A percentile compares a stretch with the other conserved stretches of the same genome.
phyloP scores from a whole-genome alignment of 1,284 basidiomycete genomes.

The Trametes versicolor region DNA sequence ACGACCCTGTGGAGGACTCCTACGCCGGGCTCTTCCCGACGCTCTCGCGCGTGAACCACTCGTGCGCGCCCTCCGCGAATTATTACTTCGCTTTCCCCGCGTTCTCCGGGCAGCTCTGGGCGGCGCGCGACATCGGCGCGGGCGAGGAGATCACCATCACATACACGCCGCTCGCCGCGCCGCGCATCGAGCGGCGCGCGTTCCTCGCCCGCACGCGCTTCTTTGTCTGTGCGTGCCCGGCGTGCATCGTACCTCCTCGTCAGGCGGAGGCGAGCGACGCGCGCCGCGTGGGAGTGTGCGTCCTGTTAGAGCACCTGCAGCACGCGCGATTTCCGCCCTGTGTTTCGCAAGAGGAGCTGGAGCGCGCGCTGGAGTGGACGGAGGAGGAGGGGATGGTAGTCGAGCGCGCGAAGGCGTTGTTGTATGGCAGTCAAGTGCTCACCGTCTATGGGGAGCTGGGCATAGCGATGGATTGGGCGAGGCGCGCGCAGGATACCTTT shows the following conservation, averaged over 20 bases:
- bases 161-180: slow-evolving; percentile 18
- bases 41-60: slow-evolving; percentile 20
- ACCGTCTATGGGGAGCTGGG: slow-evolving; percentile 20
- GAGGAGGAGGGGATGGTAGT: slow-evolving; percentile 19
- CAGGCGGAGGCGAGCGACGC: slow-evolving; percentile 15
- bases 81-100: slow-evolving; percentile 13
- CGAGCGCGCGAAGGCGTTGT: slow-evolving; percentile 19
- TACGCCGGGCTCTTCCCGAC: slow-evolving; percentile 20
- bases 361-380: slow-evolving; percentile 11
- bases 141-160: slow-evolving; percentile 31
- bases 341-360: slow-evolving; percentile 12
- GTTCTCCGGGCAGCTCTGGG: slow-evolving; percentile 21
- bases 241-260: not conserved
- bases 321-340: slow-evolving; percentile 13
- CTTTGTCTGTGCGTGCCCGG: slow-evolving; percentile 6
- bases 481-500: slow-evolving; percentile 17
- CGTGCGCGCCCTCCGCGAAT: slow-evolving; percentile 22
- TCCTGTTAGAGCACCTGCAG: slow-evolving; percentile 10
- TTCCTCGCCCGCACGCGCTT: slow-evolving; percentile 12
- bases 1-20: not conserved
- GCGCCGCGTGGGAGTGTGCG: slow-evolving; percentile 3
- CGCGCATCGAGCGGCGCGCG: slow-evolving; percentile 16
- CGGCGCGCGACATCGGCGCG: slow-evolving; percentile 6
- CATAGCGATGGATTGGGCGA: slow-evolving; percentile 21
- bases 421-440: slow-evolving; percentile 25